These are phyloP conservation scores for Eucalyptus cladocalyx DNA, from an alignment of 345 rosid species.

Conservation along the genomic window DNA sequence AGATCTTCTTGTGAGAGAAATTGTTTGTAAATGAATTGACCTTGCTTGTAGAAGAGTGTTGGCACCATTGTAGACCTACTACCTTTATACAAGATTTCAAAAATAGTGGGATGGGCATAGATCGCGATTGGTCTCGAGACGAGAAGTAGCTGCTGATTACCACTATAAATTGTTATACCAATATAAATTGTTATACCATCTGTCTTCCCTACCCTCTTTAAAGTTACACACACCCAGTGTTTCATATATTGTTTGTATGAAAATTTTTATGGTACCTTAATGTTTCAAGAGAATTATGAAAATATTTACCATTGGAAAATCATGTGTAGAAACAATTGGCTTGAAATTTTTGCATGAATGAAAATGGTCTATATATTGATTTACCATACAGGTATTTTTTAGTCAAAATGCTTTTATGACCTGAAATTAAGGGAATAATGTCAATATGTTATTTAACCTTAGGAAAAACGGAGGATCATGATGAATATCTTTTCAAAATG, in stretches of 20 bases:
- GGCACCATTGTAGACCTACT: background rate
- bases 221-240: accelerated
- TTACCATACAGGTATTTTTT: background rate
- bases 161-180: no score
- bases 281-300: no score
- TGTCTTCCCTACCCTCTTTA: background rate
- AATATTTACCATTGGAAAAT: background rate
- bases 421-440: background rate
- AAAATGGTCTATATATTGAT: background rate
- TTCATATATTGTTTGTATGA: background rate
- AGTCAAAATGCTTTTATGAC: background rate
- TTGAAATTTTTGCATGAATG: background rate
- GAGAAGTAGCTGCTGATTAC: background rate
- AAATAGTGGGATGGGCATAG: background rate
- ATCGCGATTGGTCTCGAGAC: no score
- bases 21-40: no score
- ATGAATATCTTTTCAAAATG: background rate
- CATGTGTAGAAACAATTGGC: background rate
- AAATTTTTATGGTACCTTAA: background rate
- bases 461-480: background rate
- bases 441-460: background rate
- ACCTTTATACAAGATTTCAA: background rate
- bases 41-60: no score
- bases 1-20: no score
- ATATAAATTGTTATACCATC: no score